Evolutionary conservation across 805 yeast species (phyloP), one percentile per base, ranked within the genome.

Genomic region (Myxozyma vanderwaltii): DNA sequence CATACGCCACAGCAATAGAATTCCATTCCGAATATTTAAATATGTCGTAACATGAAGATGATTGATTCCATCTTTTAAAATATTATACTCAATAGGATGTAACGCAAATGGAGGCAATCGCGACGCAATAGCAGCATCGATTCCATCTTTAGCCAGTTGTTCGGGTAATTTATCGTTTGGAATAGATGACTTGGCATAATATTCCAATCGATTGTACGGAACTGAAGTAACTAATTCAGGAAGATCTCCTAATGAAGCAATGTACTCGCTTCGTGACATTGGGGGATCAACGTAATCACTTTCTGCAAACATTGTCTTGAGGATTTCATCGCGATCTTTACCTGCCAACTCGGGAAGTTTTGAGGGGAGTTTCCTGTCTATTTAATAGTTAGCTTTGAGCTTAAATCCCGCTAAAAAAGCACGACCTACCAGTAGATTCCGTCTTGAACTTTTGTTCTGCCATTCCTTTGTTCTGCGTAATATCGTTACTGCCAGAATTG

Each of bases 21-120:
- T 75, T 12, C 77, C 79, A 59, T 77, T 76, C 23, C 80, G 70
- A 39, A 76, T 73, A 59, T 76, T 75, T 33, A 76, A 65, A 52
- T 76, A 77, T 17, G 78, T 75, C 15, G 79, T 74, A 49, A 76
- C 75, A 56, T 76, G 79, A 2, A 70, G 65, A 39, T 69, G 68
- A 29, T 71, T 69, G 47, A 77, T 64, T 8, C 66, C 67, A n/a
- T 67, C 56, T 12, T 76, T 67, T 52, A 76, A 67, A 36, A 73
- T 66, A 45, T 67, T 66, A 63, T 74, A 74, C 65, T 77, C 80
- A 21, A 70, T 72, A 15, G 67, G 66, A 48, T 70, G 72, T 19
- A 77, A 69, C 2, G 70, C 57, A 63, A 68, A 75, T 5, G 80
- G 79, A 2, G 75, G 71, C 33, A 77, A 59, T 5, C 77, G 68